phyloP scores from a whole-genome alignment of 345 rosid genomes.

The Gossypium raimondii region DNA sequence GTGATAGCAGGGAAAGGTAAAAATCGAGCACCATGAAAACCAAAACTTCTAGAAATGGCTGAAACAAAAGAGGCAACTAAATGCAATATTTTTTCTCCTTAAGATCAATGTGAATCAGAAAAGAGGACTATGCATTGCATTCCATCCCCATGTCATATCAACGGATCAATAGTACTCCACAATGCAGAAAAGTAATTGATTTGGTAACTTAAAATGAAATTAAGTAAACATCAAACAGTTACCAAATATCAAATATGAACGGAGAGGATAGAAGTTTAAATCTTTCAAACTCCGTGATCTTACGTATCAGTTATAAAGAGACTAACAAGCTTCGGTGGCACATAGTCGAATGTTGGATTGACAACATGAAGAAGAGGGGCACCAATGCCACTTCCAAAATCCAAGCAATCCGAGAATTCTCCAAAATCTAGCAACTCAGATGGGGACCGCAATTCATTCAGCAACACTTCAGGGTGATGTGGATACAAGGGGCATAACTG shows the following conservation, averaged over 20 bases:
- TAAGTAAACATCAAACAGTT: neutral
- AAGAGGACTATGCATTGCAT: neutral
- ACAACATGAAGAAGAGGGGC: slow-evolving; percentile 87
- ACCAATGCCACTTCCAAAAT: slow-evolving; percentile 59
- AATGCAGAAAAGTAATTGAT: neutral
- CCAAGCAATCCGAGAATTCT: slow-evolving; percentile 95
- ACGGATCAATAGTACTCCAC: neutral
- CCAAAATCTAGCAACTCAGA: slow-evolving; percentile 94
- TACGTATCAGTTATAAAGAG: slow-evolving; percentile 96
- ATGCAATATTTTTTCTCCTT: neutral
- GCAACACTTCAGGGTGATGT: slow-evolving; percentile 88
- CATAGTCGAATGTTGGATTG: slow-evolving; percentile 92
- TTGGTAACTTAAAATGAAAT: neutral
- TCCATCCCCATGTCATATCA: neutral
- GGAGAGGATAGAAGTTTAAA: neutral
- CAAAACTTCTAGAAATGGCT: neutral
- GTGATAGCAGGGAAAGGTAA: neutral
- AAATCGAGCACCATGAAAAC: neutral
- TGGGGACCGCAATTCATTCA: slow-evolving; percentile 95
- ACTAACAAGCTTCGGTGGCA: slow-evolving; percentile 95
- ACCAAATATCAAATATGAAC: neutral
- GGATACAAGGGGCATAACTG: slow-evolving; percentile 98
- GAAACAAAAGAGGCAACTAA: neutral
- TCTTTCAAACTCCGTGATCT: slow-evolving; percentile 31
- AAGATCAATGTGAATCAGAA: slow-evolving; percentile 7